Evolutionary conservation across 2,329 filamentous ascomycete genomes (phyloP), one percentile per base, ranked within the genome.

Genomic region (Alternaria sp.): DNA sequence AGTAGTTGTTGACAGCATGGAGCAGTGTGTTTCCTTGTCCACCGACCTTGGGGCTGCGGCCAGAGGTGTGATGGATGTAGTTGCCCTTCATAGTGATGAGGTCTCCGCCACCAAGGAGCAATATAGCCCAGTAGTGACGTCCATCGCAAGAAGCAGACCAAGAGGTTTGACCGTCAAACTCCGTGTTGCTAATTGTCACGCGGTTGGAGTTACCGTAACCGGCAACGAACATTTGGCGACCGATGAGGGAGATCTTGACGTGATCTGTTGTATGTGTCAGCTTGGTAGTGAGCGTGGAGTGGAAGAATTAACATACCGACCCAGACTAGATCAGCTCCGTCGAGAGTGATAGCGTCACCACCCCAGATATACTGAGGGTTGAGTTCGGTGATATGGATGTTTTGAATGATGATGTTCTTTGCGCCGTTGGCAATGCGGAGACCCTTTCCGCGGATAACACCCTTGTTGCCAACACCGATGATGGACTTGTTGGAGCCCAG

Each of bases 401-500:
- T 81, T 60, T 81, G 76, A 59, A 82, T 74, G 44, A 74, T 72
- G 27, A 80, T 62, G 62, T 80, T 80, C 44, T 64, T 66, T 1
- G 63, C 73, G 18, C 57, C 57, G 12, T 57, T 61, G 50, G 49
- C 55, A 22, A 62, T 50, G 16, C 56, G 46, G n/a, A 63, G 52
- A 22, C 60, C 60, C 43, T 63, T 63, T 30, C 72, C 74, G 6
- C 54, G 57, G 32, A 82, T 76, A 5, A 81, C 68, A 32, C 76
- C 81, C 22, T 69, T 74, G 44, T 62, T 74, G 4, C 79, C 80
- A 20, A 74, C 69, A 6, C 81, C 81, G 22, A 82, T 60, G 38
- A 82, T 72, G 2, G 77, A 76, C 67, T 82, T 82, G 63, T 82
- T 74, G 32, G 74, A 78, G 5, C 59, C 72, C 2, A 82, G 73